phyloP scores from a whole-genome alignment of 208 protist genomes.

The Leishmania turanica region DNA sequence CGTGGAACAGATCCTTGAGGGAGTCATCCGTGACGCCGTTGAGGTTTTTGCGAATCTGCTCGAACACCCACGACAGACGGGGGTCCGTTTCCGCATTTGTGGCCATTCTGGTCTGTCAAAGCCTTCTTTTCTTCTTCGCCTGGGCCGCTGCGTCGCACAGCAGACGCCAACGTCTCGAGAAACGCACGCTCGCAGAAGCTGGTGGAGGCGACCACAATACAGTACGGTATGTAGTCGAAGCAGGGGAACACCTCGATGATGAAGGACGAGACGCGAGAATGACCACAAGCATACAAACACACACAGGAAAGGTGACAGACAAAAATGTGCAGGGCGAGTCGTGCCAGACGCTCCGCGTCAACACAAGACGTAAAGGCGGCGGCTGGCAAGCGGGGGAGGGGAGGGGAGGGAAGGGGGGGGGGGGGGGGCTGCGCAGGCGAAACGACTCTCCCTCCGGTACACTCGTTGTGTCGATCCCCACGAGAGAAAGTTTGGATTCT shows the following conservation, averaged over 20 bases:
- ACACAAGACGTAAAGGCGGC: not conserved
- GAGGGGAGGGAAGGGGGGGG: not conserved
- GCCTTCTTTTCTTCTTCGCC: not conserved
- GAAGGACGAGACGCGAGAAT: not conserved
- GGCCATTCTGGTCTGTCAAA: not conserved
- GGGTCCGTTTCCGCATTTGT: slow-evolving; percentile 37
- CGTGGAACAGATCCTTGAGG: slow-evolving; percentile 56
- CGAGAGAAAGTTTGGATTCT: not conserved
- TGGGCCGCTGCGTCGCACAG: not conserved
- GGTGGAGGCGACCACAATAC: not conserved
- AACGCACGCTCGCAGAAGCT: not conserved
- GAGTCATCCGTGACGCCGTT: slow-evolving; percentile 59
- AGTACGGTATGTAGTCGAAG: not conserved
- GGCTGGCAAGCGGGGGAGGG: not conserved
- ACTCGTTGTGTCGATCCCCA: not conserved
- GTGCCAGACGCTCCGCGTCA: not conserved
- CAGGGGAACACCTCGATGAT: not conserved
- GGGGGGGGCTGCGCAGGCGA: not conserved
- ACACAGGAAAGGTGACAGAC: not conserved
- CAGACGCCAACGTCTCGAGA: not conserved
- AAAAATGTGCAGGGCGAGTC: not conserved
- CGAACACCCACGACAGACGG: slow-evolving; percentile 71
- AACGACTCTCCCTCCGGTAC: not conserved
- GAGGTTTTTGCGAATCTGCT: slow-evolving; percentile 59
- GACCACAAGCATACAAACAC: not conserved